These are phyloP conservation scores for Pseudocercospora ulei DNA, from an alignment of 2,329 filamentous ascomycete genomes.

Conservation along the genomic window DNA sequence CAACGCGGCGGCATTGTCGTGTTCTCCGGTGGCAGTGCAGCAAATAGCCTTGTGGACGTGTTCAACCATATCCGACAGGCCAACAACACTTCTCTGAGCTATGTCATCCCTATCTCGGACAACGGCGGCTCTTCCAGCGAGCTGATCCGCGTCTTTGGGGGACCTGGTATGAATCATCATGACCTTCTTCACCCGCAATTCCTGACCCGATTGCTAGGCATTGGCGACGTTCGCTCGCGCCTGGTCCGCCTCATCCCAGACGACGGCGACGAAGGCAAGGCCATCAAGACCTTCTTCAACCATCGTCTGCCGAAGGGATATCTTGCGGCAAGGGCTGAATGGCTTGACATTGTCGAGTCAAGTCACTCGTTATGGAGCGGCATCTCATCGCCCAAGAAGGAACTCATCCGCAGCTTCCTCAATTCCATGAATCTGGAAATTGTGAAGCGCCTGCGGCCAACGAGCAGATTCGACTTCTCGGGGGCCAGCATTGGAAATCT, in stretches of 20 bases:
- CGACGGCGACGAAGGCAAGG: conserved; percentile 52
- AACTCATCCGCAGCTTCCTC: conserved; percentile 45
- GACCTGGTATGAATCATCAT: conserved; percentile 58
- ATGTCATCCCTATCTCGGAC: conserved; percentile 90
- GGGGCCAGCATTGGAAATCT: conserved; percentile 45
- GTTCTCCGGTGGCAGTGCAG: conserved; percentile 69
- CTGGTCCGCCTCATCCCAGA: conserved; percentile 83
- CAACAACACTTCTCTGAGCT: conserved; percentile 60
- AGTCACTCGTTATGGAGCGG: conserved; percentile 63
- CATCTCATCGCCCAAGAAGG: conserved; percentile 44
- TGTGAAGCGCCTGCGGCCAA: conserved; percentile 41
- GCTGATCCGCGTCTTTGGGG: conserved; percentile 86
- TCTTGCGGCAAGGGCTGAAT: conserved; percentile 59
- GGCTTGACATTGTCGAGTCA: conserved; percentile 81
- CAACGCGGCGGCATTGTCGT: conserved; percentile 57
- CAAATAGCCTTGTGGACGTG: conserved; percentile 85
- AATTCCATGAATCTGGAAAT: conserved; percentile 45
- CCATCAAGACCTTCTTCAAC: conserved; percentile 78
- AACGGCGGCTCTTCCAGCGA: conserved; percentile 93
- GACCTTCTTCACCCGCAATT: neutral
- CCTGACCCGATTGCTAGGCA: conserved; percentile 33
- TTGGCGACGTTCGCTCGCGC: conserved; percentile 61
- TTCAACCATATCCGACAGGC: conserved; percentile 56
- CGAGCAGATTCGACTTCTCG: conserved; percentile 43
- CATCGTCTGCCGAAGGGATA: conserved; percentile 62